Evolutionary conservation across 352 stramenopile species (phyloP).

Genomic region (Pythium phragmiticola): DNA sequence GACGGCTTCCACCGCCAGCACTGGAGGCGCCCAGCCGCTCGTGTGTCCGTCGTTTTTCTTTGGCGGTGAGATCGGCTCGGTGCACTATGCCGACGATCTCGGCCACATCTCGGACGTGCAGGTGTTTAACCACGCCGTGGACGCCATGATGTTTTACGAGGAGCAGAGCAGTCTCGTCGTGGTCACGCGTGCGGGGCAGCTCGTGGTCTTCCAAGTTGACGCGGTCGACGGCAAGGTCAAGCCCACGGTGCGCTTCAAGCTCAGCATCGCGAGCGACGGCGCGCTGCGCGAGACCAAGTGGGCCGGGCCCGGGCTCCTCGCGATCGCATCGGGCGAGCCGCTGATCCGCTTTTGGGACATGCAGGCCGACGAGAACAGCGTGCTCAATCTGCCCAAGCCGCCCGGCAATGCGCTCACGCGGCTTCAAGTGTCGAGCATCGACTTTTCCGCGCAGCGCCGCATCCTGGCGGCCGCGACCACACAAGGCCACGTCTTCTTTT

Average conservation of each 20-base stretch:
- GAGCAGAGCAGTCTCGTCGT: constrained; percentile 81
- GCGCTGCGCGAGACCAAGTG: constrained; percentile 84
- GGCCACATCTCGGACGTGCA: constrained; percentile 92
- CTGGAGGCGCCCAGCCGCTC: constrained; percentile 25
- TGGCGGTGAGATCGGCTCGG: constrained; percentile 85
- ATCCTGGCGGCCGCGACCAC: constrained; percentile 86
- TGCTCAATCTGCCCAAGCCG: constrained; percentile 75
- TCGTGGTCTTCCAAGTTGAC: constrained; percentile 90
- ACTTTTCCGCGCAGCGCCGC: constrained; percentile 87
- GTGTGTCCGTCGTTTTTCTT: constrained; percentile 91
- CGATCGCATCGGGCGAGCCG: constrained; percentile 85
- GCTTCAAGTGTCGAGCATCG: constrained; percentile 82
- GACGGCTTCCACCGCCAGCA: background rate
- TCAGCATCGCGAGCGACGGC: constrained; percentile 83
- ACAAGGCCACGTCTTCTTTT: constrained; percentile 88
- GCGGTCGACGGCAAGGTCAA: constrained; percentile 80
- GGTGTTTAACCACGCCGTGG: constrained; percentile 80
- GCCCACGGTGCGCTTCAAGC: constrained; percentile 85
- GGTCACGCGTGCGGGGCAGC: constrained; percentile 87
- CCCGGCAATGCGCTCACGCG: background rate
- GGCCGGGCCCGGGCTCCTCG: constrained; percentile 88
- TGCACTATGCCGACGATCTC: constrained; percentile 92
- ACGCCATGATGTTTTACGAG: constrained; percentile 90
- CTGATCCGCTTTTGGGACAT: constrained; percentile 93
- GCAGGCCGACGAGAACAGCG: constrained; percentile 90